Conservation (phyloP, 805 yeast species). For the Metschnikowia proteae region DNA sequence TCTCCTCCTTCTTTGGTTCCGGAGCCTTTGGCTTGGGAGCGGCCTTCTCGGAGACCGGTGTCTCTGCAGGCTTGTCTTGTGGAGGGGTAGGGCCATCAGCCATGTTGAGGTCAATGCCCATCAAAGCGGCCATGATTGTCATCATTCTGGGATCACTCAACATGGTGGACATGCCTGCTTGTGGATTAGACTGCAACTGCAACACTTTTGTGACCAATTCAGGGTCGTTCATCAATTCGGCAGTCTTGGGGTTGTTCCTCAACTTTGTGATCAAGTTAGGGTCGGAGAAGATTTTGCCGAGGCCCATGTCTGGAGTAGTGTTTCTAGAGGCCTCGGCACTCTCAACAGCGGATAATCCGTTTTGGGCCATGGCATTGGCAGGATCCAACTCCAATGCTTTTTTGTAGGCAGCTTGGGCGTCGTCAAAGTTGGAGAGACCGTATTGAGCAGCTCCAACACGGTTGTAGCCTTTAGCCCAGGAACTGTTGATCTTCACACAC, state of each 20-base stretch:
- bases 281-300: conserved; percentile 74
- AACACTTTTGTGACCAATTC: conserved; percentile 66
- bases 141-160: conserved; percentile 80
- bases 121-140: conserved; percentile 79
- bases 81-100: conserved; percentile 21
- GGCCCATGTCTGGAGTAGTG: conserved; percentile 65
- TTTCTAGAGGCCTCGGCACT: conserved; percentile 53
- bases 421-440: conserved; percentile 79
- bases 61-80: conserved; percentile 7
- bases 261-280: conserved; percentile 75
- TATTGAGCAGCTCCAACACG: conserved; percentile 90
- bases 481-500: conserved; percentile 73
- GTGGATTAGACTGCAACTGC: conserved; percentile 66
- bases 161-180: conserved; percentile 64
- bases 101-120: conserved; percentile 73
- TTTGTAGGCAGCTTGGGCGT: conserved; percentile 65
- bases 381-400: conserved; percentile 82
- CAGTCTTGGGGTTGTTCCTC: conserved; percentile 80
- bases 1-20: conserved; percentile 2
- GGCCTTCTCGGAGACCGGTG: conserved; percentile 13
- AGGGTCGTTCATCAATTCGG: conserved; percentile 85
- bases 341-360: conserved; percentile 71
- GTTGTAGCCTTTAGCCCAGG: conserved; percentile 95
- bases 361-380: conserved; percentile 77
- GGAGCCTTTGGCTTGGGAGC: conserved; percentile 9